phyloP scores from a whole-genome alignment of 2,329 filamentous ascomycete genomes.

The Ascochyta lentis region DNA sequence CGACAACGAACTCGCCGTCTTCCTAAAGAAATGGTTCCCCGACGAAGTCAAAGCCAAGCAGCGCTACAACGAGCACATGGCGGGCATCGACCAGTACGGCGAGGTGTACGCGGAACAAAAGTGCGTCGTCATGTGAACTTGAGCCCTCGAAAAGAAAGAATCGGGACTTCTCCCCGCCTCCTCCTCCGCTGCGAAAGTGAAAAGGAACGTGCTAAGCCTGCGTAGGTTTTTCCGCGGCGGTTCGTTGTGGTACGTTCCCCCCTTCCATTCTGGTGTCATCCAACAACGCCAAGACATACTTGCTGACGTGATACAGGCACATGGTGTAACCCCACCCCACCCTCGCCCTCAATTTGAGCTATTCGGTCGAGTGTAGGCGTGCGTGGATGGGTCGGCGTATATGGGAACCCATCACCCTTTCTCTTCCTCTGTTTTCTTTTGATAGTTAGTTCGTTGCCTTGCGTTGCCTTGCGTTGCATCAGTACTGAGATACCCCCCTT shows the following conservation, averaged over 20 bases:
- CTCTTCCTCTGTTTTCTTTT: no score
- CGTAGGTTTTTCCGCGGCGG: conserved; percentile 28
- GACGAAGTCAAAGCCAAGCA: conserved; percentile 69
- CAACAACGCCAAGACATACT: not conserved
- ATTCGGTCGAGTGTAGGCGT: no score
- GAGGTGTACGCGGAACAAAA: conserved; percentile 64
- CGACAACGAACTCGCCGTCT: conserved; percentile 71
- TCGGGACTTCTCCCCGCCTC: not conserved
- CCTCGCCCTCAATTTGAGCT: no score
- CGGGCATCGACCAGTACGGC: conserved; percentile 75
- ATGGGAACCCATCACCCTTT: no score
- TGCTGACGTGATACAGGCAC: not conserved
- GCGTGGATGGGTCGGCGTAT: no score
- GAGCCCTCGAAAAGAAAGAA: not conserved
- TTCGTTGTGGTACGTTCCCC: conserved; percentile 16
- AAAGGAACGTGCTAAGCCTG: conserved; percentile 12
- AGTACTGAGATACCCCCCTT: no score
- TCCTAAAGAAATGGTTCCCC: conserved; percentile 78
- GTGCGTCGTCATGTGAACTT: conserved; percentile 65
- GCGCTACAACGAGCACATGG: conserved; percentile 74
- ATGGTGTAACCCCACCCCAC: not conserved
- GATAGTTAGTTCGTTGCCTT: no score
- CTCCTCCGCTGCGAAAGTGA: no score
- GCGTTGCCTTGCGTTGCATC: no score
- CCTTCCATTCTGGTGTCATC: not conserved